These are phyloP conservation scores for Blepharisma undulans DNA, from an alignment of 169 alveolate species.

Conservation along the genomic window DNA sequence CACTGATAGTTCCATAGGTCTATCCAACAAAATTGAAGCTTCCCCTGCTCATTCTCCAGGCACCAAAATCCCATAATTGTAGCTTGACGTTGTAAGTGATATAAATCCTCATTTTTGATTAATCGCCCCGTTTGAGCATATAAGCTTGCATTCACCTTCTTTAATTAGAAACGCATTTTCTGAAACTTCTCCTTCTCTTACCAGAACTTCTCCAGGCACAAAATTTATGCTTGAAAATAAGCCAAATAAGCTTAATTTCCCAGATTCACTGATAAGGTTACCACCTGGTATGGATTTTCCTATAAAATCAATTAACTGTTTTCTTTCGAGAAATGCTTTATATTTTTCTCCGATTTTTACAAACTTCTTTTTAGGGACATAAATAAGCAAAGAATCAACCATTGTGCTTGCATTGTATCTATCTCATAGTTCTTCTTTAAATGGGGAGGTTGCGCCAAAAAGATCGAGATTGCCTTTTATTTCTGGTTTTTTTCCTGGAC, in stretches of 20 bases:
- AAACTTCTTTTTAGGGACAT: not conserved
- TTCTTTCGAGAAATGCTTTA: not conserved
- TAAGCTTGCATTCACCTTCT: slow-evolving; percentile 33
- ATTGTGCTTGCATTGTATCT: not conserved
- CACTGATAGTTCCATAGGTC: slow-evolving; percentile 27
- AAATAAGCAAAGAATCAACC: not conserved
- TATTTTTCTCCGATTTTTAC: too few species aligned
- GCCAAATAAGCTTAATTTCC: not conserved
- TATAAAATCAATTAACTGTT: not conserved
- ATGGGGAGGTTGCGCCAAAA: not conserved
- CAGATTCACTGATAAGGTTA: slow-evolving; percentile 1
- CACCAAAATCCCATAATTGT: not conserved
- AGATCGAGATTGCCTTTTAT: not conserved
- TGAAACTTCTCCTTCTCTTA: not conserved
- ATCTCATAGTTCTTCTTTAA: not conserved
- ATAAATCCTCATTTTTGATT: slow-evolving; percentile 10
- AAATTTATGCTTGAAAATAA: not conserved
- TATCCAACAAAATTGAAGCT: not conserved
- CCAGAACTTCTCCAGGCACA: slow-evolving; percentile 12
- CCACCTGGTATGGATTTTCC: slow-evolving; percentile 8
- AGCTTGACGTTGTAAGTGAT: slow-evolving; percentile 19
- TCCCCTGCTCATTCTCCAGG: slow-evolving; percentile 37
- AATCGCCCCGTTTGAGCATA: not conserved
- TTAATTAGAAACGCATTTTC: not conserved
- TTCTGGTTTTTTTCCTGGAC: not conserved